These are phyloP conservation scores for Panellus pusillus DNA, from an alignment of 768 basidiomycete species.

Conservation along the genomic window DNA sequence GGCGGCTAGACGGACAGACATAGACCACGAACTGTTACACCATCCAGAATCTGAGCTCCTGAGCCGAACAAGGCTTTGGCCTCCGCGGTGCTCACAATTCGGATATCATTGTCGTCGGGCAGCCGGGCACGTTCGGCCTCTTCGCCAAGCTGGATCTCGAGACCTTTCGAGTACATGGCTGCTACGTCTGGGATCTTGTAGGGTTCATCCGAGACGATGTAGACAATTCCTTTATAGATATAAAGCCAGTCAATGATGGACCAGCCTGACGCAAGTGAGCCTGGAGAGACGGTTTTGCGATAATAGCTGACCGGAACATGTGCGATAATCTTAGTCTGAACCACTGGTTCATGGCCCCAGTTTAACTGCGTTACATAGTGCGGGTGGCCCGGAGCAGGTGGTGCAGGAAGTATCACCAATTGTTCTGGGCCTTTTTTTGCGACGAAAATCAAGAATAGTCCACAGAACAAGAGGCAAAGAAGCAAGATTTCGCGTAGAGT, in stretches of 20 bases:
- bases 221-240: constrained; percentile 17
- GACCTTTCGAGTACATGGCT: constrained; percentile 52
- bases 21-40: constrained; percentile 56
- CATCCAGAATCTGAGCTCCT: constrained; percentile 73
- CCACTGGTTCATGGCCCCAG: constrained; percentile 42
- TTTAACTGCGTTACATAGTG: constrained; percentile 31
- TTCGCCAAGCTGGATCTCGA: constrained; percentile 45
- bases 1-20: not conserved
- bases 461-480: too few relatives aligned
- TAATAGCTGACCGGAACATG: constrained; percentile 62
- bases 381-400: too few relatives aligned
- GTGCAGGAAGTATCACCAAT: too few relatives aligned
- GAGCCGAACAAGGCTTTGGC: constrained; percentile 71
- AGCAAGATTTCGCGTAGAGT: too few relatives aligned
- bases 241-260: constrained; percentile 14
- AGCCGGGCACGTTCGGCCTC: constrained; percentile 46
- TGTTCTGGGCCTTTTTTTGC: too few relatives aligned
- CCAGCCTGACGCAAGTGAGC: constrained; percentile 8
- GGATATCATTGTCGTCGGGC: constrained; percentile 59
- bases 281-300: not conserved
- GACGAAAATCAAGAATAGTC: constrained; percentile 5
- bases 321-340: constrained; percentile 64
- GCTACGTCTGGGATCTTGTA: constrained; percentile 39
- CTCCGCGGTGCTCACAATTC: constrained; percentile 65
- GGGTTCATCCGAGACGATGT: constrained; percentile 14